Evolutionary conservation across 2,329 filamentous ascomycete species (phyloP), one percentile per base, ranked within the genome.

Genomic region (Rhinocladiella mackenziei): DNA sequence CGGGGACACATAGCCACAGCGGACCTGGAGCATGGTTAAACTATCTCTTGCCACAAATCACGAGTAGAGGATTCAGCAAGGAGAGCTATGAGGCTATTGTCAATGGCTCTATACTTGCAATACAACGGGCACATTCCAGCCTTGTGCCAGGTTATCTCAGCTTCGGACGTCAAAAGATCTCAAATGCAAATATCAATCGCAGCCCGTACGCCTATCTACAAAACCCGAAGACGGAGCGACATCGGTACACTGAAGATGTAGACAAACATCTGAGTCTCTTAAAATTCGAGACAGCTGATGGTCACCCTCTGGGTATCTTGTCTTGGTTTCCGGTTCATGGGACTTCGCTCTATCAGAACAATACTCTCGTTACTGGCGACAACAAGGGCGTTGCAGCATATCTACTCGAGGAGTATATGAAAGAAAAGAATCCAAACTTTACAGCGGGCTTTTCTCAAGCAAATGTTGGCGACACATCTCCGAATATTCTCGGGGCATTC

Each of bases 311-410:
- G 30, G 89, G 88, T 9, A 72, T 94, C 1, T 67, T 97, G 45
- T 92, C 87, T 11, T 97, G 89, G 86, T 95, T 91, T 62, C 80
- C 91, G 2, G 86, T 89, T 0, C 91, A 97, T 62, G 89, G 89
- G 34, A 97, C 91, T 0, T 94, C 88, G 0, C 78, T 96, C 65
- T 79, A 89, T 17, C 84, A 86, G 42, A 96, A 96, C 67, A 95
- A 95, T 66, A 96, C 89, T 0, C 74, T 95, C 10, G 79, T 92
- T 38, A 83, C 89, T 2, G 91, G 87, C n/a, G 91, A 97, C 64
- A 97, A 97, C 70, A 97, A 97, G 68, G 91, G 91, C 9, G 87
- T 95, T 5, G 89, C 91, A 2, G 86, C 89, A 0, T 84, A 84
- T 60, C 70, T 95, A 9, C 83, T 96, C 40, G 91, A 97, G 2